These are phyloP conservation scores for Candida tammaniensis DNA, from an alignment of 805 yeast species.

Conservation along the genomic window DNA sequence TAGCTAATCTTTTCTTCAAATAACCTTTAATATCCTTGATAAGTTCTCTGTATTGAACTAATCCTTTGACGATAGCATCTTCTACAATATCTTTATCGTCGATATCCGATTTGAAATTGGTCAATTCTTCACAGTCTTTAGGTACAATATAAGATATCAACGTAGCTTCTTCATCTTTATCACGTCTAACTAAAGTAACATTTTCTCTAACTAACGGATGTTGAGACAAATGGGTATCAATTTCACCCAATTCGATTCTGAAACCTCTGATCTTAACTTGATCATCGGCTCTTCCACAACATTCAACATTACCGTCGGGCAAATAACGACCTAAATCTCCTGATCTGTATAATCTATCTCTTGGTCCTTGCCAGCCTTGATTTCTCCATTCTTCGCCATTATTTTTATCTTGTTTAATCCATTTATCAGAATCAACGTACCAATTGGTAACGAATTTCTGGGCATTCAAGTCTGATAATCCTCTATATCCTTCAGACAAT, in stretches of 20 bases:
- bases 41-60: conserved; percentile 71
- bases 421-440: conserved; percentile 70
- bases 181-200: conserved; percentile 85
- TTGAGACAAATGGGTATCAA: conserved; percentile 94
- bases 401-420: conserved; percentile 56
- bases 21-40: conserved; percentile 74
- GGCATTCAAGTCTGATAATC: conserved; percentile 82
- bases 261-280: conserved; percentile 98
- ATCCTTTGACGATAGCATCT: conserved; percentile 74
- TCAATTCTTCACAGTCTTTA: conserved; percentile 44
- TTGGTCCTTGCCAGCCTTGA: conserved; percentile 82
- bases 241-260: conserved; percentile 97
- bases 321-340: conserved; percentile 96
- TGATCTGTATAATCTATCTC: conserved; percentile 94
- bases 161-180: conserved; percentile 89
- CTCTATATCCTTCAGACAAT: conserved; percentile 92
- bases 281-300: conserved; percentile 98
- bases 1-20: conserved; percentile 83
- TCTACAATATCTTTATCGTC: conserved; percentile 39
- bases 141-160: conserved; percentile 92
- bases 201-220: conserved; percentile 92
- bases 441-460: conserved; percentile 89
- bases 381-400: conserved; percentile 62
- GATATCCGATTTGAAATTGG: conserved; percentile 48
- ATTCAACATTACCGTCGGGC: conserved; percentile 97